Percentiles rank a stretch among this genome's conserved stretches.
These are phyloP conservation scores for Starmerella apis DNA, from an alignment of 805 yeast species.

Conservation along the genomic window DNA sequence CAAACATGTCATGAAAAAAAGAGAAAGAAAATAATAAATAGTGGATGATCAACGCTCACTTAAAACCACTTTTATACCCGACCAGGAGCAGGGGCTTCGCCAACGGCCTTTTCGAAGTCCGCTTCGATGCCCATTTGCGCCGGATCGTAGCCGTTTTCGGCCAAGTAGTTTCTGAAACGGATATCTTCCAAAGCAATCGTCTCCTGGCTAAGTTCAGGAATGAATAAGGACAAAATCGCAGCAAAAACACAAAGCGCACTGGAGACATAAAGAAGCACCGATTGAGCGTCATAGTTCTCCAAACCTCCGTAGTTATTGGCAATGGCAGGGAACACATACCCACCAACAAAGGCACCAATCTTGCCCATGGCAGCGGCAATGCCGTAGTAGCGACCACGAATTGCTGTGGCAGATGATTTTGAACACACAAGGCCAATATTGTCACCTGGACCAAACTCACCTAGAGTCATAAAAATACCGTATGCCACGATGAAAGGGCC, in stretches of 20 bases:
- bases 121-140: constrained; percentile 38
- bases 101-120: constrained; percentile 2
- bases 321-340: constrained; percentile 77
- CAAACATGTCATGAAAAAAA: background rate
- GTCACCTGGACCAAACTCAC: constrained; percentile 93
- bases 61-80: too few relatives aligned
- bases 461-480: constrained; percentile 77
- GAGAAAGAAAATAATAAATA: background rate
- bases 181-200: constrained; percentile 71
- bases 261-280: constrained; percentile 74
- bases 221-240: constrained; percentile 55
- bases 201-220: constrained; percentile 77
- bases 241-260: constrained; percentile 66
- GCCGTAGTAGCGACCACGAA: constrained; percentile 86
- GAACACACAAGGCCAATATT: constrained; percentile 81
- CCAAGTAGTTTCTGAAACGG: constrained; percentile 53
- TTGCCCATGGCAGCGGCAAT: constrained; percentile 87
- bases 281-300: constrained; percentile 42
- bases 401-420: constrained; percentile 73
- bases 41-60: background rate
- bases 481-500: constrained; percentile 77
- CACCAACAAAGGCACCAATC: constrained; percentile 85
- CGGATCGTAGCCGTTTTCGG: constrained; percentile 59
- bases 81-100: constrained; percentile 3
- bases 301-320: constrained; percentile 47